Percentiles rank a stretch among this genome's conserved stretches.
phyloP scores from a whole-genome alignment of 306 rosid genomes.

The Quercus cerris region DNA sequence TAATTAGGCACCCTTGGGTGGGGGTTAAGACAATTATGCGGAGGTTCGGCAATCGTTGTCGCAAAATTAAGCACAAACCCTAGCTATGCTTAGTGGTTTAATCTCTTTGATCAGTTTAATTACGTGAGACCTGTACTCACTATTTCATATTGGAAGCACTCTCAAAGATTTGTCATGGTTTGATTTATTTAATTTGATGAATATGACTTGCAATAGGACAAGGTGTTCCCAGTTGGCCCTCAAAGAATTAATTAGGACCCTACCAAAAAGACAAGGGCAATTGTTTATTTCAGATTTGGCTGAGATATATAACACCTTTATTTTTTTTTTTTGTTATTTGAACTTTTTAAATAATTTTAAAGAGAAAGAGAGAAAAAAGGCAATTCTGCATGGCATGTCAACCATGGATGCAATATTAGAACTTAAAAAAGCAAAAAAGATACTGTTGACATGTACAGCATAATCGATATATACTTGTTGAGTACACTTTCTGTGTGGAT shows the following conservation, averaged over 20 bases:
- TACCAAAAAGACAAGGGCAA: too few relatives aligned
- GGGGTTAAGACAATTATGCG: neutral
- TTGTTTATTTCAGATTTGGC: neutral
- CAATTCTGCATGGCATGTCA: neutral
- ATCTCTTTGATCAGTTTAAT: too few relatives aligned
- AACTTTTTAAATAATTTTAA: too few relatives aligned
- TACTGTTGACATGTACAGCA: neutral
- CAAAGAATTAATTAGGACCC: neutral
- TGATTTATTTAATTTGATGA: neutral
- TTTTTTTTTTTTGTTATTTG: neutral
- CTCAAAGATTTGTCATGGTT: neutral
- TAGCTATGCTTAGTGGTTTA: neutral
- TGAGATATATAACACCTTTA: neutral
- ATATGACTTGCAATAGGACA: conserved; percentile 13
- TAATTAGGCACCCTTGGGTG: neutral
- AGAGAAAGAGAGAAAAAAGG: neutral
- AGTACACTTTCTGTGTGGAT: neutral
- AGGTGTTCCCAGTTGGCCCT: conserved; percentile 2
- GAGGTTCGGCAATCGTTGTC: neutral
- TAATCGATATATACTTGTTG: too few relatives aligned
- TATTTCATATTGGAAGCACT: neutral
- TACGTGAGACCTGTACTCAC: neutral
- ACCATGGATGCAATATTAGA: neutral
- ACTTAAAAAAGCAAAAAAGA: neutral
- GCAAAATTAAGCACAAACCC: neutral